These are phyloP conservation scores for Gracilariopsis chorda DNA, from an alignment of 23 red algal species.

Conservation along the genomic window DNA sequence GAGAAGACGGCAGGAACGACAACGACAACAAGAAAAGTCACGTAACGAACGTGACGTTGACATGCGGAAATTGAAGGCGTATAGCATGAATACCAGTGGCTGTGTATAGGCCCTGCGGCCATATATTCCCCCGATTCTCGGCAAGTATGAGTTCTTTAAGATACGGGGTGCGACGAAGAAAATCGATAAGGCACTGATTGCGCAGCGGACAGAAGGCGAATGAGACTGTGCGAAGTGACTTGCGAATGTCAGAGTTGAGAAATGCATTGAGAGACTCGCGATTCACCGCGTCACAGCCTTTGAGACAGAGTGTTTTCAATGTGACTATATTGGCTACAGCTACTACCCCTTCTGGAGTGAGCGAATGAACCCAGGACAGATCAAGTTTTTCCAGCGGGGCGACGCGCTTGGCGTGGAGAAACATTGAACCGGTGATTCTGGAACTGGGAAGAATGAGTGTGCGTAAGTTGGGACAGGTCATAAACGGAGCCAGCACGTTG, in stretches of 20 bases:
- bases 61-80: not conserved
- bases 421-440: conserved; percentile 17
- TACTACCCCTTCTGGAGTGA: not conserved
- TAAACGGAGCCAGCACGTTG: conserved; percentile 24
- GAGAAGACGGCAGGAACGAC: no score
- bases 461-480: conserved; percentile 10
- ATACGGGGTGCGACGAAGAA: not conserved
- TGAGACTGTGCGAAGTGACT: not conserved
- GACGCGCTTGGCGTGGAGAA: not conserved
- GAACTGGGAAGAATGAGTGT: conserved; percentile 21
- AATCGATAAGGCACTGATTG: not conserved
- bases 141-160: conserved; percentile 29
- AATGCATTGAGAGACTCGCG: not conserved
- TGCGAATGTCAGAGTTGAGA: not conserved
- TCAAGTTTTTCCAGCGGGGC: not conserved
- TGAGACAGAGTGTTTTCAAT: not conserved
- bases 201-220: conserved; percentile 23
- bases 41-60: conserved; percentile 21
- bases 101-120: conserved; percentile 24
- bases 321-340: conserved; percentile 14
- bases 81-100: conserved; percentile 23
- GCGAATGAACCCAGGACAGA: conserved; percentile 33
- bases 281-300: conserved; percentile 1
- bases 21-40: no score
- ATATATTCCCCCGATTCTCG: conserved; percentile 27